phyloP scores from a whole-genome alignment of 2,329 filamentous ascomycete genomes.

The Paecilomyces niveus region DNA sequence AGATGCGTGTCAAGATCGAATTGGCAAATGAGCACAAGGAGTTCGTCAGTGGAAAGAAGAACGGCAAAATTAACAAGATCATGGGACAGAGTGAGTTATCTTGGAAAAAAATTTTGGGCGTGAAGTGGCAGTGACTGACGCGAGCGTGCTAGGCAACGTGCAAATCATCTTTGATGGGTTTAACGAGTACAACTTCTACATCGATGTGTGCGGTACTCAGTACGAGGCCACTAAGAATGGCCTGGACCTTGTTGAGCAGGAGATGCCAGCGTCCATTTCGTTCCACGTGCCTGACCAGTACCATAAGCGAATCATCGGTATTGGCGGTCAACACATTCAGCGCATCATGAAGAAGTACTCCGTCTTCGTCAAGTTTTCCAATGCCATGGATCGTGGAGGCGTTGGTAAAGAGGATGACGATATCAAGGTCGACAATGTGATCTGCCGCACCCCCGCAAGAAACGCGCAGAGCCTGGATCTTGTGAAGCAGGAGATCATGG shows the following conservation, averaged over 20 bases:
- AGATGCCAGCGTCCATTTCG: slow-evolving; percentile 98
- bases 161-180: slow-evolving; percentile 99
- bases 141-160: slow-evolving; percentile 60
- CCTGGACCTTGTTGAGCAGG: slow-evolving; percentile 86
- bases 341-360: slow-evolving; percentile 99
- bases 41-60: slow-evolving; percentile 99
- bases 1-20: slow-evolving; percentile 96
- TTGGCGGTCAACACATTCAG: slow-evolving; percentile 96
- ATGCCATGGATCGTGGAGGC: slow-evolving; percentile 94
- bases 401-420: slow-evolving; percentile 95
- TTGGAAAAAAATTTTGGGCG: slow-evolving; percentile 1
- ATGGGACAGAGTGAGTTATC: slow-evolving; percentile 81
- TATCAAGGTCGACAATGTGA: slow-evolving; percentile 97
- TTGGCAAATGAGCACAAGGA: slow-evolving; percentile 99
- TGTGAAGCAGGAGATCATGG: slow-evolving; percentile 97
- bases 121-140: neutral
- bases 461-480: slow-evolving; percentile 95
- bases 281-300: slow-evolving; percentile 99
- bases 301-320: slow-evolving; percentile 98
- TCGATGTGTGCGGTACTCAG: slow-evolving; percentile 85
- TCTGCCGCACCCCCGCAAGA: slow-evolving; percentile 91
- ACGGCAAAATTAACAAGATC: slow-evolving; percentile 99
- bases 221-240: slow-evolving; percentile 95
- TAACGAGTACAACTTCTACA: slow-evolving; percentile 99
- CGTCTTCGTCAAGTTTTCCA: slow-evolving; percentile 98